Percentiles rank a stretch among this genome's conserved stretches.
Evolutionary conservation across 163 green algal species (phyloP).

Genomic region (Coccomyxa subellipsoidea): DNA sequence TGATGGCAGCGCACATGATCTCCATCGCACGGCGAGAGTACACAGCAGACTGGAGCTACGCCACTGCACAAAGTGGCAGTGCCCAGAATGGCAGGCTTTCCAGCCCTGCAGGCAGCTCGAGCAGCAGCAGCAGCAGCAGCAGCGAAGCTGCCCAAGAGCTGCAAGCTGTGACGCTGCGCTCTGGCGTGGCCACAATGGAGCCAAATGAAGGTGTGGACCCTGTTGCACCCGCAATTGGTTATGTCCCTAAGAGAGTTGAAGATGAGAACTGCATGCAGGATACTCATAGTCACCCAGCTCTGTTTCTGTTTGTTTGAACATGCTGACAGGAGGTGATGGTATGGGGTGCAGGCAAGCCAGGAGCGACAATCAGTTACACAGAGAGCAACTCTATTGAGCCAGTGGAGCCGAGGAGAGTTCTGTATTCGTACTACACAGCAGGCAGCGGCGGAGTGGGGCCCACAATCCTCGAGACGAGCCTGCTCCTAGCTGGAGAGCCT

Average conservation of each 20-base stretch:
- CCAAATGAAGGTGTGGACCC: neutral
- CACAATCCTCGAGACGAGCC: constrained; percentile 92
- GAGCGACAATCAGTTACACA: constrained; percentile 1
- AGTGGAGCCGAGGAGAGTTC: constrained; percentile 62
- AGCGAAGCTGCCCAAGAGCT: neutral
- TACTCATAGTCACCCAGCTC: too few relatives aligned
- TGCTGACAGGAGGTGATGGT: neutral
- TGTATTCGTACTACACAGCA: constrained; percentile 92
- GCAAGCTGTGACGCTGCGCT: neutral
- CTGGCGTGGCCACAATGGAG: constrained; percentile 4
- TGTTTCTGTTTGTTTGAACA: too few relatives aligned
- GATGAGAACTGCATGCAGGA: too few relatives aligned
- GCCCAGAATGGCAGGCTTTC: neutral
- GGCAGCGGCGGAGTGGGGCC: constrained; percentile 82
- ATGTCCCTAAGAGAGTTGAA: neutral
- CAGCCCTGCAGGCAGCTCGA: neutral
- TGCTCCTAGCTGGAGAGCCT: constrained; percentile 84
- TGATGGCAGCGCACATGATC: constrained; percentile 92
- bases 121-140: constrained; percentile 16
- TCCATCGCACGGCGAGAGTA: constrained; percentile 65
- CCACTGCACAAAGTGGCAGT: neutral
- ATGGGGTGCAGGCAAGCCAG: constrained; percentile 24
- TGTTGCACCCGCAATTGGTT: too few relatives aligned
- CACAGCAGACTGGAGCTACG: constrained; percentile 53
- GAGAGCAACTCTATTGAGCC: constrained; percentile 18